Percentiles rank a stretch among this genome's conserved stretches.
Conservation (phyloP, 495 filamentous ascomycete species). For the Penicillium egyptiacum region DNA sequence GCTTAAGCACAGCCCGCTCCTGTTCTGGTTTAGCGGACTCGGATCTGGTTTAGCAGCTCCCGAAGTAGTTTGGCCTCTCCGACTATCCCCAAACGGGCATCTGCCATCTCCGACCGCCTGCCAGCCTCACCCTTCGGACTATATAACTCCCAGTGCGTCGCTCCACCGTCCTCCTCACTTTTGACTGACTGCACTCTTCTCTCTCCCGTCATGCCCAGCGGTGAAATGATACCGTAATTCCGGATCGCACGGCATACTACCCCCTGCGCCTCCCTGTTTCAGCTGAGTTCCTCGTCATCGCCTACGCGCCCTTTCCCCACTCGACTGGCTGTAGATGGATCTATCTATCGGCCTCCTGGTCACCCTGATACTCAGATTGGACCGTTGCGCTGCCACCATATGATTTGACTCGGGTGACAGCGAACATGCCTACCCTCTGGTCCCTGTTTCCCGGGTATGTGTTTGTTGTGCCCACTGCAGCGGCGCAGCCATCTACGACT, state of each 20-base stretch:
- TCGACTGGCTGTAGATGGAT: background rate
- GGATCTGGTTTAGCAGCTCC: too few species aligned
- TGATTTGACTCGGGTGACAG: background rate
- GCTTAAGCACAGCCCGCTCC: too few species aligned
- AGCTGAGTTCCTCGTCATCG: slow-evolving; percentile 4
- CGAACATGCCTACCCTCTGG: background rate
- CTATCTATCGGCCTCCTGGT: slow-evolving; percentile 5
- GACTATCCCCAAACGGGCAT: slow-evolving; percentile 2
- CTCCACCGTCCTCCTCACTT: slow-evolving; percentile 6
- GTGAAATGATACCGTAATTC: slow-evolving; percentile 11
- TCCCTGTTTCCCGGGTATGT: background rate
- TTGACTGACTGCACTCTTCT: background rate
- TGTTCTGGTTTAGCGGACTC: too few species aligned
- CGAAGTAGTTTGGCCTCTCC: background rate
- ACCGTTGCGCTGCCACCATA: background rate
- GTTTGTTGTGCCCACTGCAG: background rate
- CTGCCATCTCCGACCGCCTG: slow-evolving; percentile 6
- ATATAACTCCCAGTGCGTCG: slow-evolving; percentile 12
- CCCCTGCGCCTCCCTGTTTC: slow-evolving; percentile 6
- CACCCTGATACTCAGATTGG: background rate
- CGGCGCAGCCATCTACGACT: background rate
- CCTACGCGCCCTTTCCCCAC: slow-evolving; percentile 4
- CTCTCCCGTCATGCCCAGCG: background rate
- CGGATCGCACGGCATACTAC: slow-evolving; percentile 7
- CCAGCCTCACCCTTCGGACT: background rate